Percentiles rank a stretch among this genome's conserved stretches.
These are phyloP conservation scores for Ophiocytium majus DNA, from an alignment of 352 stramenopile genomes.

Conservation along the genomic window DNA sequence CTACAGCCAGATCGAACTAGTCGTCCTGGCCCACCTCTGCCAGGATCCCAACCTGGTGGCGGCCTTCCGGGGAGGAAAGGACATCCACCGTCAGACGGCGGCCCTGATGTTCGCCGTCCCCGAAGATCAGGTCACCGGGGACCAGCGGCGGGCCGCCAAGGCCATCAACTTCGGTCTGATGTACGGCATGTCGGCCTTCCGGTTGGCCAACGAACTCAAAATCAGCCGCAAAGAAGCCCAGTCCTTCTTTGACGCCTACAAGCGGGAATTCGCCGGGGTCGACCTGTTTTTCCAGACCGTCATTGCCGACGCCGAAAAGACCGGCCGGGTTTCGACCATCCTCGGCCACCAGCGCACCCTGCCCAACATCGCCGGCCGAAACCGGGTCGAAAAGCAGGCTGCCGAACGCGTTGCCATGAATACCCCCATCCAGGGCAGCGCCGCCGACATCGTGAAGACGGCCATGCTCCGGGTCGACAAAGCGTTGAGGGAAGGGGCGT, in stretches of 20 bases:
- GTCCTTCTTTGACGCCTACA: neutral
- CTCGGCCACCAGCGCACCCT: neutral
- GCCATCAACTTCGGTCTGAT: slow-evolving; percentile 32
- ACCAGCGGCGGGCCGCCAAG: slow-evolving; percentile 21
- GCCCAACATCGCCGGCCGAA: neutral
- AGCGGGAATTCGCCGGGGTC: neutral
- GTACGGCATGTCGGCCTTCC: neutral
- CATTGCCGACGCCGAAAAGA: neutral
- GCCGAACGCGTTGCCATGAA: slow-evolving; percentile 57
- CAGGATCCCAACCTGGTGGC: slow-evolving; percentile 27
- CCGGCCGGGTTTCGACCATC: neutral
- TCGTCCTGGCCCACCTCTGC: slow-evolving; percentile 54
- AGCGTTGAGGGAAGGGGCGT: neutral
- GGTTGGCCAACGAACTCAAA: neutral
- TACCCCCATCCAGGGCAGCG: slow-evolving; percentile 52
- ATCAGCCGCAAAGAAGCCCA: neutral
- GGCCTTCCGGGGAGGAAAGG: slow-evolving; percentile 23
- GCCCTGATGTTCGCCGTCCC: neutral
- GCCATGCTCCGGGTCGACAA: slow-evolving; percentile 47
- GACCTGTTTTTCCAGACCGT: neutral
- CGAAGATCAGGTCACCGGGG: slow-evolving; percentile 8
- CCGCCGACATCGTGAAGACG: slow-evolving; percentile 55
- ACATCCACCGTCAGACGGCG: slow-evolving; percentile 33
- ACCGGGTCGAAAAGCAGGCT: neutral
- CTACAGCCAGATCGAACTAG: slow-evolving; percentile 58